phyloP scores from a whole-genome alignment of 2,329 filamentous ascomycete genomes.

The Colletotrichum spaethianum region DNA sequence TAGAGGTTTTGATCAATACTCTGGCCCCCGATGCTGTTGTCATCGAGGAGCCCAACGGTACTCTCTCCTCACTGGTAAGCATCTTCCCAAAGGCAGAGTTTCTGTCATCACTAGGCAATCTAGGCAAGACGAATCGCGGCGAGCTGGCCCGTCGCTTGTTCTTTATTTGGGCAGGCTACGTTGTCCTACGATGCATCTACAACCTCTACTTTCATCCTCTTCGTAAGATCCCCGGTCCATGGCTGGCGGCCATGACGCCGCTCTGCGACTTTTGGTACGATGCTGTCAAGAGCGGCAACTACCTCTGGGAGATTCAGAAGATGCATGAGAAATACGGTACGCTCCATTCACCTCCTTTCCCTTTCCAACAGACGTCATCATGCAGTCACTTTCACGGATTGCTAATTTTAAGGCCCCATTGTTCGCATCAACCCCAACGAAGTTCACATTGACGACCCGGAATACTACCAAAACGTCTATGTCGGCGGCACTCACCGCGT shows the following conservation, averaged over 20 bases:
- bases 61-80: not conserved
- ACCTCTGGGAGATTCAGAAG: conserved; percentile 45
- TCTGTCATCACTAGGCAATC: not conserved
- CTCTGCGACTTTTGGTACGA: conserved; percentile 49
- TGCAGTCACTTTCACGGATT: conserved; percentile 44
- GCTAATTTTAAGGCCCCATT: conserved; percentile 50
- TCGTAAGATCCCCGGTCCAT: conserved; percentile 48
- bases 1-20: conserved; percentile 1
- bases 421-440: conserved; percentile 44
- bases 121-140: not conserved
- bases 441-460: conserved; percentile 48
- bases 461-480: conserved; percentile 48
- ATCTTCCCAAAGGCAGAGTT: conserved; percentile 2
- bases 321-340: conserved; percentile 50
- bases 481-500: conserved; percentile 29
- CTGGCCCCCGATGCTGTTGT: not conserved
- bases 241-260: conserved; percentile 45
- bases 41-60: not conserved
- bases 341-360: not conserved
- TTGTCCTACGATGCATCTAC: conserved; percentile 40
- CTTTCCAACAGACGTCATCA: not conserved
- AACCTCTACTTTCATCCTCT: conserved; percentile 49
- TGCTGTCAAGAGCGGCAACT: conserved; percentile 44
- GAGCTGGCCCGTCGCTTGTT: not conserved
- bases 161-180: not conserved